Evolutionary conservation across 192 early-diverging fungal species (phyloP), one percentile per base, ranked within the genome.

Genomic region (Powellomyces hirtus): DNA sequence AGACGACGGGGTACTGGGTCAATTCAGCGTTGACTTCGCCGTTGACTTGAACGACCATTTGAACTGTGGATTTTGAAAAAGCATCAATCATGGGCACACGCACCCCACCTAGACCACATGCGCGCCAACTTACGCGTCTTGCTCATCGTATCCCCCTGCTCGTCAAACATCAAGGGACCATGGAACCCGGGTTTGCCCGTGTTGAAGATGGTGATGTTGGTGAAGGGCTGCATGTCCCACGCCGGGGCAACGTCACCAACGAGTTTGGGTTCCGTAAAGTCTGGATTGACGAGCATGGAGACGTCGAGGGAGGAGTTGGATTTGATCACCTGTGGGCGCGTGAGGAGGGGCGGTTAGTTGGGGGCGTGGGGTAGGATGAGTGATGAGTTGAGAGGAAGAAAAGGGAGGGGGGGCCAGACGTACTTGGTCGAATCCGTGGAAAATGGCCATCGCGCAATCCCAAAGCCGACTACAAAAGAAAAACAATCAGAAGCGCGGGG

Each of bases 401-500:
- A 42, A 42, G 40, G 10, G 8, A 11, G 18, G 40, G 10, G 18
- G 40, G 18, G 18, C 33, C 24, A 16, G 29, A 30, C 26, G 29
- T n/a, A 61, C 35, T 38, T 61, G 29, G 26, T 51, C 62, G 46
- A 10, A 64, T 3, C 62, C 62, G 62, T 64, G 49, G 4, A 64
- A 64, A 45, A 64, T 49, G 2, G 44, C 1, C 62, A 64, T 49
- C 18, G 62, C 62, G 62, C 62, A 64, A 49, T 64, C 62, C 44
- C 45, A 64, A 1, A 64, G 20, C 24, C n/a, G 16, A 14, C 38
- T 40, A 20, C 2, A 18, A 5, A 56, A 29, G 31, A 5, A 4
- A 16, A 49, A 49, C 5, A 18, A 42, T 42, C 40, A 11, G 40
- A 18, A n/a, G n/a, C n/a, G n/a, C n/a, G n/a, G n/a, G n/a, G n/a